A percentile compares a stretch with the other conserved stretches of the same genome.
Conservation (phyloP, 148 eudicot genomes). For the Pharnaceum exiguum region DNA sequence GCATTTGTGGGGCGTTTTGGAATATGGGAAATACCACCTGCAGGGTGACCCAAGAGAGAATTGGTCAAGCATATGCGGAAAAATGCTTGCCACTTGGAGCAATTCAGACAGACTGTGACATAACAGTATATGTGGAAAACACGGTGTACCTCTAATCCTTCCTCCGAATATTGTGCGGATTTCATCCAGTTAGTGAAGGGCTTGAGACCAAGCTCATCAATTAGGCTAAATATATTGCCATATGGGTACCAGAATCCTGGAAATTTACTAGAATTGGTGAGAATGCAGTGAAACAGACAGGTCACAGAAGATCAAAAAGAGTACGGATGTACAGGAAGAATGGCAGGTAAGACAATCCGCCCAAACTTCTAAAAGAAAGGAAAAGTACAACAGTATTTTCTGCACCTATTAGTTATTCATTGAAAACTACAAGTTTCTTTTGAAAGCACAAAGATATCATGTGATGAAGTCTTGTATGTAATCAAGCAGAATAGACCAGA, state of each 20-base stretch:
- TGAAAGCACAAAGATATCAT: too few species aligned
- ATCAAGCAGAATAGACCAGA: too few species aligned
- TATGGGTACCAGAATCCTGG: constrained; percentile 77
- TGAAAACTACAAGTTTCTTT: too few species aligned
- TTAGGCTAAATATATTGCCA: constrained; percentile 60
- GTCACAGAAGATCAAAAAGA: neutral
- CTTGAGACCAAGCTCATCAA: constrained; percentile 53
- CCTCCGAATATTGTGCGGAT: constrained; percentile 56
- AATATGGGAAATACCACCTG: constrained; percentile 70
- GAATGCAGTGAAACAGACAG: neutral
- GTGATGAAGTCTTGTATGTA: too few species aligned
- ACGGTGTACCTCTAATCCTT: constrained; percentile 59
- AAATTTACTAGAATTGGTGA: neutral
- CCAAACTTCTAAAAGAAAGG: too few species aligned
- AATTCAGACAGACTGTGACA: neutral
- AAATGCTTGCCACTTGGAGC: too few species aligned
- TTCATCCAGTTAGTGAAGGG: constrained; percentile 61
- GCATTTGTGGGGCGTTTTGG: constrained; percentile 51
- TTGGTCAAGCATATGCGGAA: neutral
- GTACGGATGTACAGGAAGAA: neutral
- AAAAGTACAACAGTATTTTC: too few species aligned
- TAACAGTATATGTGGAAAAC: neutral
- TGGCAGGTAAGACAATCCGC: neutral
- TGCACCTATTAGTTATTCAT: too few species aligned
- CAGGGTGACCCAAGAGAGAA: constrained; percentile 9